Base-by-base conservation (phyloP, 164 flowering plant genomes). In the Stephania japonica region DNA sequence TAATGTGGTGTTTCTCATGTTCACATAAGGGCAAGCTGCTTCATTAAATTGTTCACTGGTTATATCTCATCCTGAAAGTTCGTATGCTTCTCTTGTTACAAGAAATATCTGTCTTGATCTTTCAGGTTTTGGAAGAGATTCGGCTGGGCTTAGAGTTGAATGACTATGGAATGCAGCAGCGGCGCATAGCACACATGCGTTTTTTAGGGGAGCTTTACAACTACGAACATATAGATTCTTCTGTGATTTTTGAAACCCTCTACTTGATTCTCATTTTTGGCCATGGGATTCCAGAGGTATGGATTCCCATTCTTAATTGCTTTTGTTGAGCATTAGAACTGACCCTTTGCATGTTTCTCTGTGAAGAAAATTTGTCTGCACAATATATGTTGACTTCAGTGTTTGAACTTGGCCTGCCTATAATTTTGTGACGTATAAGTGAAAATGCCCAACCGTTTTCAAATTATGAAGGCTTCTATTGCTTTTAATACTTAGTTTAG, bases 171-270 rank as follows among this genome's bases (percentile, higher is more conserved):
- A 89, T 85, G 91, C 98, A 96, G 82, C 99, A 96, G 76, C 85
- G 84, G 32, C 97, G 98, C 42, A 75, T 96, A 73, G 97, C 98
- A 47, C 93, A 88, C 78, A 91, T 92, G 97, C 85, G 97, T 27
- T 91, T 93, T 82, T 81, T 96, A 70, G 99, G 99, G 72, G 99
- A 96, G 80, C 86, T 96, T n/a, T 96, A 96, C 84, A 96, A 93
- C 80, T 93, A 88, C 83, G 97, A 93, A 78, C 98, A 85, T 73
- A 89, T 92, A 56, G 99, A 96, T 71, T 93, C 99, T 19, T 93
- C 97, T 73, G 90, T 93, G 59, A 88, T 96, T 50, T 96, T 96
- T 81, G 98, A 96, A 73, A 96, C 98, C 4, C 92, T 96, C 1
- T 85, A 96, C 81, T 68, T 96, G 81, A 87, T 91, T 73, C 90